Evolutionary conservation across 805 yeast genomes (phyloP), one percentile per base, ranked within the genome.

Genomic region (Yamadazyma ubonensis): DNA sequence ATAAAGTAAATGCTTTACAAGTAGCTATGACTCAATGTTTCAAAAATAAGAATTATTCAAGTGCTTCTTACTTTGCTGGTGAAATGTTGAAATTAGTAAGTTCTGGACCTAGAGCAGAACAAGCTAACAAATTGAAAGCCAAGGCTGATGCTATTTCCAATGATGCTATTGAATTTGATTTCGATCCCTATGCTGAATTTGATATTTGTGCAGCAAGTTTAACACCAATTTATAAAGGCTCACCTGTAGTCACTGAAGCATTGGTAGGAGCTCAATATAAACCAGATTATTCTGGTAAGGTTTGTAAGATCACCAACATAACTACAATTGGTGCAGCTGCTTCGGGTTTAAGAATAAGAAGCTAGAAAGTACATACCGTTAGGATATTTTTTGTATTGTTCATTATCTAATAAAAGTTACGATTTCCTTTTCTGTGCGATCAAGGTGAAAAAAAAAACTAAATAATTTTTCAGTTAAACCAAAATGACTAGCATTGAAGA

Each of bases 11-110:
- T 56, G 96, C 98, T 9, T 73, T 89, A 53, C 95, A 88, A 61
- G 96, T 89, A 41, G 99, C 99, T 28, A 86, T 91, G 93, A 81
- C 85, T 32, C 95, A 87, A 69, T 79, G 93, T 28, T 89, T 86
- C 75, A 86, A 85, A 59, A 74, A 83, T 59, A 89, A 90, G 62
- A 91, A 93, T 66, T 93, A 67, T 66, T 83, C 90, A 3, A 78
- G 84, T 44, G 96, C 99, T 1, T 79, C 96, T 5, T 81, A 80
- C 57, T 93, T 93, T 71, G 98, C 99, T 0, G 71, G 76, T 16
- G 90, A 88, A 64, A 83, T 86, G 57, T 73, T 93, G 57, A 73
- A 78, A 53, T 73, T 89, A 37, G 77, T 79, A 42, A 52, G 83
- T 1, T 59, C 78, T 12, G 96, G 96, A 12, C 73, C 89, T 33